Base-by-base conservation (phyloP, 176 grass and related monocot species). In the Themeda triandra region DNA sequence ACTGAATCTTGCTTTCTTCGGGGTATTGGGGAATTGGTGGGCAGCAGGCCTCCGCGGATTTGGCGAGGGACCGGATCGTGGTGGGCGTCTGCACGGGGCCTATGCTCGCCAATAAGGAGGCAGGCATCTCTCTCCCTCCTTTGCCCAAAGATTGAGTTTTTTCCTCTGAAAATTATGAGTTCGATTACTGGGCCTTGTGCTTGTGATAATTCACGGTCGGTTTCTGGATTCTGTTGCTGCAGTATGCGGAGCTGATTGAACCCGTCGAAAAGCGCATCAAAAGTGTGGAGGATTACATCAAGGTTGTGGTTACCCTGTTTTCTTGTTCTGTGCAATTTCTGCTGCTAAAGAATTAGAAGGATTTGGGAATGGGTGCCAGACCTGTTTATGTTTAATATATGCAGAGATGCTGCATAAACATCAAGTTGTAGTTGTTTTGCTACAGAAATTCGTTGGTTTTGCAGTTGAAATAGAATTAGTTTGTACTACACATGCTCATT, bases 51-150 rank as follows among this genome's bases (percentile, higher is more conserved):
- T 86, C 86, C 19, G 79, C 79, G 65, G 92, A 93, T 69, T 77
- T 93, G 75, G 83, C 75, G 69, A 86, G 63, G 33, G 75, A 88
- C 59, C 75, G 88, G 31, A 88, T 93, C 79, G 88, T 91, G 69
- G 83, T 91, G 46, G 88, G 92, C 51, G 83, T 93, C 73, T 90
- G 88, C 88, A 85, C 86, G 60, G 92, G 92, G 3, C 88, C 86
- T 46, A 93, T 93, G 92, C 78, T 93, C 37, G 73, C 75, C 86
- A 88, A 88, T 69, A 91, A 93, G 68, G 92, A 93, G 92, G 92
- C 85, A 54, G 49, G 70, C 73, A 78, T 83, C 24, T 83, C 7
- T 54, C 1, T n/a, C n/a, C n/a, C n/a, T n/a, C 10, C 45, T 71
- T 66, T 91, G 58, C 58, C n/a, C 58, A 62, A 62, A 62, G 58